Evolutionary conservation across 2,329 filamentous ascomycete genomes (phyloP).

Genomic region (Claviceps paspali): DNA sequence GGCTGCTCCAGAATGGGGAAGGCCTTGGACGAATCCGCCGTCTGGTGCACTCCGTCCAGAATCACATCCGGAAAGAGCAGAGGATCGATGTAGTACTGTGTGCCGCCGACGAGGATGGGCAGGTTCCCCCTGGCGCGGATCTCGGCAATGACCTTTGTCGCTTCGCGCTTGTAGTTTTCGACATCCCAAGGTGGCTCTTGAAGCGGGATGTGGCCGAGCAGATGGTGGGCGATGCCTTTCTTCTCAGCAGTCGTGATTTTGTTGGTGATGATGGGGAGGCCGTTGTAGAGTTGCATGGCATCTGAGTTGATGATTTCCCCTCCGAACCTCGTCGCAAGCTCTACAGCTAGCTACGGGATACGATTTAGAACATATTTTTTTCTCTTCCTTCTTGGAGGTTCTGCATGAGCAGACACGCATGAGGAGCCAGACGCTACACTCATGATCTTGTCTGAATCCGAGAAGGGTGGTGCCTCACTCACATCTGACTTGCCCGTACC

Average conservation of each 20-base stretch:
- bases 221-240: conserved; percentile 70
- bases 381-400: too few relatives aligned
- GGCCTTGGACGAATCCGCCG: conserved; percentile 19
- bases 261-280: conserved; percentile 88
- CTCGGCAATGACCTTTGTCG: conserved; percentile 53
- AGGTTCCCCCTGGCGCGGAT: conserved; percentile 65
- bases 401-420: neutral
- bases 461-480: conserved; percentile 17
- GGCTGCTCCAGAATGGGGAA: conserved; percentile 59
- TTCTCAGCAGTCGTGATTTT: conserved; percentile 67
- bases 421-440: neutral
- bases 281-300: conserved; percentile 93
- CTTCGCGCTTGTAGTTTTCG: conserved; percentile 57
- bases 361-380: neutral
- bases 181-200: conserved; percentile 74
- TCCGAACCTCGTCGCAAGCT: conserved; percentile 66
- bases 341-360: conserved; percentile 61
- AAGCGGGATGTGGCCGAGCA: conserved; percentile 64
- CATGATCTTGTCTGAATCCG: too few relatives aligned
- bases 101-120: conserved; percentile 85
- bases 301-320: conserved; percentile 96
- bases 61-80: conserved; percentile 62
- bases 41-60: conserved; percentile 22
- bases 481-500: conserved; percentile 91
- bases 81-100: conserved; percentile 87